Percentiles rank a stretch among this genome's conserved stretches.
Conservation (phyloP, 768 basidiomycete species). For the Exsudoporus frostii region DNA sequence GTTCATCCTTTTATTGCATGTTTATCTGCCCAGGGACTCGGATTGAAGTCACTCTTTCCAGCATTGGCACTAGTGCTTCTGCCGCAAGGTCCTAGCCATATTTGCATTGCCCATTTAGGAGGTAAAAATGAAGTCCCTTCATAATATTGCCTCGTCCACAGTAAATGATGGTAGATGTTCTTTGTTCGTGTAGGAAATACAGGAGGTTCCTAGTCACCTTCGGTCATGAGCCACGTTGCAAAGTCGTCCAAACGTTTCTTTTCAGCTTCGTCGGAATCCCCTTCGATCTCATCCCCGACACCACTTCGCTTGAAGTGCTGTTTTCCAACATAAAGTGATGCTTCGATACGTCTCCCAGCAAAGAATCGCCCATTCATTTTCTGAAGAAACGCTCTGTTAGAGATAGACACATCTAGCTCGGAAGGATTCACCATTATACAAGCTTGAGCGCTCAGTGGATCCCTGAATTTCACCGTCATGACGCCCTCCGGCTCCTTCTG, state of each 20-base stretch:
- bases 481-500: slow-evolving; percentile 92
- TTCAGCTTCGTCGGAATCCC: slow-evolving; percentile 70
- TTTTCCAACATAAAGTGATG: slow-evolving; percentile 76
- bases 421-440: slow-evolving; percentile 69
- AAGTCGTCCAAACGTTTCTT: slow-evolving; percentile 85
- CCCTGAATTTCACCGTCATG: slow-evolving; percentile 96
- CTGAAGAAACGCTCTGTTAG: slow-evolving; percentile 36
- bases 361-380: slow-evolving; percentile 97
- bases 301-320: slow-evolving; percentile 80
- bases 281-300: slow-evolving; percentile 57
- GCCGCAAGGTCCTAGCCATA: neutral
- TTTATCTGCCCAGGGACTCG: neutral
- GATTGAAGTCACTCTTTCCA: too few relatives aligned
- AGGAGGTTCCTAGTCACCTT: slow-evolving; percentile 53
- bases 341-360: slow-evolving; percentile 77
- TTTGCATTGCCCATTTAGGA: neutral
- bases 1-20: too few relatives aligned
- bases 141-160: neutral
- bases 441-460: slow-evolving; percentile 88
- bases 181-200: neutral
- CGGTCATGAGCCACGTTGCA: slow-evolving; percentile 80
- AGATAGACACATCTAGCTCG: neutral
- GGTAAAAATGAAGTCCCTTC: neutral
- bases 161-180: neutral
- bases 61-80: too few relatives aligned